Evolutionary conservation across 495 filamentous ascomycete genomes (phyloP), one percentile per base, ranked within the genome.

Genomic region (Margaritispora aquatica): DNA sequence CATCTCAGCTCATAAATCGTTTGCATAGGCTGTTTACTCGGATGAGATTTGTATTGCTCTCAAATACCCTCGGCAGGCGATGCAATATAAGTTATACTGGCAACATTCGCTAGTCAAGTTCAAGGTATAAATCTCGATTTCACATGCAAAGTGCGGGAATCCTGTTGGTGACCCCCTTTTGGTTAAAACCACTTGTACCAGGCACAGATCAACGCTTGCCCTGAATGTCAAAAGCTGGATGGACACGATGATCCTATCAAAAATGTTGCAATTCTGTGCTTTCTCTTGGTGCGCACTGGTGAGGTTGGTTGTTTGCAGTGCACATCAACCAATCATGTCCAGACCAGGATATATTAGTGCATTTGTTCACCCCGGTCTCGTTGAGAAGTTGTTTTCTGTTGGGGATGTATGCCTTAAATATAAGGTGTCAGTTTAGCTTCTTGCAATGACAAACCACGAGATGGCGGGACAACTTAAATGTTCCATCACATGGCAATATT

Each of bases 61-160:
- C 11, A 44, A 8, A 15, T 44, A 17, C 38, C 38, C 8, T 44
- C 38, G 38, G 38, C 20, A 50, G 47, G 17, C 21, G 11, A n/a
- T n/a, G n/a, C n/a, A n/a, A n/a, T n/a, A n/a, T n/a, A n/a, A n/a
- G n/a, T n/a, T n/a, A n/a, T n/a, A n/a, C n/a, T n/a, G n/a, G n/a
- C n/a, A n/a, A n/a, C n/a, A n/a, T n/a, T n/a, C n/a, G n/a, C n/a
- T n/a, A n/a, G n/a, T n/a, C n/a, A n/a, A n/a, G n/a, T n/a, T n/a
- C n/a, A n/a, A n/a, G n/a, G n/a, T n/a, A n/a, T n/a, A n/a, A n/a
- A n/a, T n/a, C n/a, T n/a, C n/a, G n/a, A n/a, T 31, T 57, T 62
- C 60, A 62, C 60, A 62, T 62, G 60, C 60, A 57, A 62, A 57
- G 19, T 60, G 59, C 59, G 47, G 29, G 59, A 47, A 51, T 56